phyloP scores from a whole-genome alignment of 2,329 filamentous ascomycete genomes.

The Alternaria tenuissima region DNA sequence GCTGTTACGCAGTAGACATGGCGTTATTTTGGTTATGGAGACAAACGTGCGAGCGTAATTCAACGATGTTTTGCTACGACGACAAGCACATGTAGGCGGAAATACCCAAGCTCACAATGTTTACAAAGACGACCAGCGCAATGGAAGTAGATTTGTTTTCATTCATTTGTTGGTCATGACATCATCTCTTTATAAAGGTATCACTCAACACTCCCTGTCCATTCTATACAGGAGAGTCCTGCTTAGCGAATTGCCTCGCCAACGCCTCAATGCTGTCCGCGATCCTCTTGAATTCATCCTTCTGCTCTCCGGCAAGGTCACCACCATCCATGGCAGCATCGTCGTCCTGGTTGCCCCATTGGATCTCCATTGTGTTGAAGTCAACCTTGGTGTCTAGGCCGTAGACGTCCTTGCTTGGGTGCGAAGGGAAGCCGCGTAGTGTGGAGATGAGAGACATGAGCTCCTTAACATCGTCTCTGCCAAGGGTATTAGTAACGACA shows the following conservation, averaged over 20 bases:
- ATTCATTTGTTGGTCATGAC: background rate
- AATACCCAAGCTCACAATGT: background rate
- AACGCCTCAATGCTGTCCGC: constrained; percentile 54
- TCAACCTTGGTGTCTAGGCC: constrained; percentile 51
- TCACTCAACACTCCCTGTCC: background rate
- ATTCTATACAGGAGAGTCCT: constrained; percentile 47
- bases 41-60: background rate
- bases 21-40: background rate
- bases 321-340: constrained; percentile 44
- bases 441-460: constrained; percentile 49
- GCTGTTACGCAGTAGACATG: background rate
- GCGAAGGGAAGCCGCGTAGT: constrained; percentile 53
- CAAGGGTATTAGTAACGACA: background rate
- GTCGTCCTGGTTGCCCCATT: constrained; percentile 53
- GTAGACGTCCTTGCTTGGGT: constrained; percentile 51
- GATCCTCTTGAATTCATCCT: constrained; percentile 55
- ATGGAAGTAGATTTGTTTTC: background rate
- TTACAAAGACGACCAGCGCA: background rate
- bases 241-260: constrained; percentile 52
- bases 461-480: constrained; percentile 53
- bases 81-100: no score
- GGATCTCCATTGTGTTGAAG: constrained; percentile 54
- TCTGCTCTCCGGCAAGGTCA: constrained; percentile 52
- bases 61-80: background rate
- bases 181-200: background rate